Conservation (phyloP, 306 rosid genomes). For the Citrullus mucosospermus region DNA sequence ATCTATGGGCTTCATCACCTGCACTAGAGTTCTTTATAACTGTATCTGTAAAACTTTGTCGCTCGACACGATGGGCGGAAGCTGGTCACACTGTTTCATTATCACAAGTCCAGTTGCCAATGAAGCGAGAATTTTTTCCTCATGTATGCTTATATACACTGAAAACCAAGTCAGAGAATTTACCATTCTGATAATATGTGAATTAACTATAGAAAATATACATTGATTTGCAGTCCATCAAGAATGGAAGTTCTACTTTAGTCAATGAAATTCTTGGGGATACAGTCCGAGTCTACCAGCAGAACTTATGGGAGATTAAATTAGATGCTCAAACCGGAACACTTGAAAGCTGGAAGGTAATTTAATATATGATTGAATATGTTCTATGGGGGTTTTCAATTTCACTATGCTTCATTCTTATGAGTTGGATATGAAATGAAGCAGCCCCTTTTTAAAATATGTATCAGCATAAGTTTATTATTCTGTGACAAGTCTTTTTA, state of each 20-base stretch:
- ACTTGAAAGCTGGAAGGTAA: constrained; percentile 88
- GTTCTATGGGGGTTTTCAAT: not conserved
- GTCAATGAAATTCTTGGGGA: constrained; percentile 39
- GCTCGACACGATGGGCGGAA: constrained; percentile 60
- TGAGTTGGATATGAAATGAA: not conserved
- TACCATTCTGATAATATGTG: constrained; percentile 7
- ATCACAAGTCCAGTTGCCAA: constrained; percentile 72
- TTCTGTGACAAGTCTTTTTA: not conserved
- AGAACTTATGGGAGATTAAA: constrained; percentile 57
- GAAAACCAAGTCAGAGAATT: not conserved
- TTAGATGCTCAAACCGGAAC: constrained; percentile 55
- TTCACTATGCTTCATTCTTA: not conserved
- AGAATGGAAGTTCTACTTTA: constrained; percentile 25
- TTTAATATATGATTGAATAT: not conserved
- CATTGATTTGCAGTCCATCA: constrained; percentile 43
- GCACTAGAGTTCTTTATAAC: constrained; percentile 51
- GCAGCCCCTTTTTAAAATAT: not conserved
- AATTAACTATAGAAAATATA: not conserved
- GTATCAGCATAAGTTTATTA: not conserved
- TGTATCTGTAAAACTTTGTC: constrained; percentile 50
- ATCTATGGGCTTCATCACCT: constrained; percentile 43
- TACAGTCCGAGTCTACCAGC: constrained; percentile 35
- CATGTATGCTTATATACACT: constrained; percentile 33
- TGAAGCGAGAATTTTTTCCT: constrained; percentile 30
- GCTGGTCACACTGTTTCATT: constrained; percentile 75